These are phyloP conservation scores for Clonostachys rosea DNA, from an alignment of 2,329 filamentous ascomycete genomes.

Conservation along the genomic window DNA sequence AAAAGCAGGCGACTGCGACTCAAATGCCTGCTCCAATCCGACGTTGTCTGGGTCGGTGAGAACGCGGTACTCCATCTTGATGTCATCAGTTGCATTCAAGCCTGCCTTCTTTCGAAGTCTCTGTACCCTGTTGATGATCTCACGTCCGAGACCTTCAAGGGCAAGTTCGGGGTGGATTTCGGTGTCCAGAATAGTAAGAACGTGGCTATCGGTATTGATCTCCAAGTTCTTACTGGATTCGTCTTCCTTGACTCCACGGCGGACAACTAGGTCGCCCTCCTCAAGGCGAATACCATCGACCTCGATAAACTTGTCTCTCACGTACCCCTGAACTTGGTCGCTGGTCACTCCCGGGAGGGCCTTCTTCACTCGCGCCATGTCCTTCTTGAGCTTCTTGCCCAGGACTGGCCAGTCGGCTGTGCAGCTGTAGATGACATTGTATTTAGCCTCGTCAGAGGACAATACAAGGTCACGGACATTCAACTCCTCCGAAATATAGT, in stretches of 20 bases:
- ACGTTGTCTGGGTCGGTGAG: constrained; percentile 73
- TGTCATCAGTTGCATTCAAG: constrained; percentile 85
- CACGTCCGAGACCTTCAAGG: constrained; percentile 82
- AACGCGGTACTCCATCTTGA: constrained; percentile 90
- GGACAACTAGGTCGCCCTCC: constrained; percentile 74
- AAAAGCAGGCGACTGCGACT: constrained; percentile 62
- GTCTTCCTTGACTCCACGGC: constrained; percentile 71
- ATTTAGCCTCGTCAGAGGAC: constrained; percentile 81
- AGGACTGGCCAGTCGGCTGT: constrained; percentile 89
- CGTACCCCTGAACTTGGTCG: constrained; percentile 75
- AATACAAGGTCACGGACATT: constrained; percentile 85
- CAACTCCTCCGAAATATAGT: constrained; percentile 88
- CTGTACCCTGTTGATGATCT: constrained; percentile 92
- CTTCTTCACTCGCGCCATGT: constrained; percentile 87
- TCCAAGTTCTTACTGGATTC: constrained; percentile 71
- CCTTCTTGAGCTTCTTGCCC: constrained; percentile 96
- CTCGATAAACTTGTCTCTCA: constrained; percentile 66
- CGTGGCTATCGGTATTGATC: constrained; percentile 83
- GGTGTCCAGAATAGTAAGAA: constrained; percentile 85
- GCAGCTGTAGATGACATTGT: constrained; percentile 88
- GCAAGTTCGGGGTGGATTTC: constrained; percentile 80
- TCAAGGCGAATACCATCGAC: constrained; percentile 84
- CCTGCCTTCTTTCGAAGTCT: constrained; percentile 90
- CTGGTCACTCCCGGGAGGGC: constrained; percentile 75
- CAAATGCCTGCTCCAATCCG: constrained; percentile 66